Base-by-base conservation (phyloP, 352 stramenopile genomes). In the Phytophthora citricola region DNA sequence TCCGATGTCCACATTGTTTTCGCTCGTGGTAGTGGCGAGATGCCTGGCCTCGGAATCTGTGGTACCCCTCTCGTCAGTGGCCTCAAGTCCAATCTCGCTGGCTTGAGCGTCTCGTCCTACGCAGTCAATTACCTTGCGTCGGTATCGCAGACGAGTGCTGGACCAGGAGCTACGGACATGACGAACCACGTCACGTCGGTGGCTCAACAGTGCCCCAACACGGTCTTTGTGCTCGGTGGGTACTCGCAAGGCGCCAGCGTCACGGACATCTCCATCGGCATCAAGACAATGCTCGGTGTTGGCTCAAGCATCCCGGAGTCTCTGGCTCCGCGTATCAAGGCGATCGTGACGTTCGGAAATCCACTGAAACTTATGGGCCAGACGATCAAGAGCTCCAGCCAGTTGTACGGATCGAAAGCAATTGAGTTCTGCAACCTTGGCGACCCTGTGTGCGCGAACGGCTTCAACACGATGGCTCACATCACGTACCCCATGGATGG, bases 221-320 rank as follows among this genome's bases (percentile, higher is more conserved):
- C 66, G 10, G 55, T 60, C 3, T 74, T 71, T 34, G 38, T 71
- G 11, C 40, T 75, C 4, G 67, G 56, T 5, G 67, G 62, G 0
- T 75, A 76, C 62, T 79, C 71, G 4, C 66, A 79, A 61, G 65
- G 66, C 4, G 68, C 62, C 2, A 77, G 64, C 8, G 59, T 77
- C 40, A 71, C 55, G 3, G 64, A 71, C 40, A 74, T 77, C 32
- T 58, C 69, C 2, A 70, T 77, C n/a, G 64, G 69, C 3, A 73
- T 73, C 44, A 58, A 52, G 14, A 76, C 63, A 11, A 50, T 53
- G 34, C 45, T 75, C 10, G 66, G 60, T 24, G 20, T 51, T 1
- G 66, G 63, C 7, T 11, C 63, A 5, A 46, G 17, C 11, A 76
- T 76, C 24, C 64, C 55, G 12, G 57, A 68, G 38, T 29, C 52